Conservation (phyloP, 176 grass and related monocot species). For the Zoysia japonica region DNA sequence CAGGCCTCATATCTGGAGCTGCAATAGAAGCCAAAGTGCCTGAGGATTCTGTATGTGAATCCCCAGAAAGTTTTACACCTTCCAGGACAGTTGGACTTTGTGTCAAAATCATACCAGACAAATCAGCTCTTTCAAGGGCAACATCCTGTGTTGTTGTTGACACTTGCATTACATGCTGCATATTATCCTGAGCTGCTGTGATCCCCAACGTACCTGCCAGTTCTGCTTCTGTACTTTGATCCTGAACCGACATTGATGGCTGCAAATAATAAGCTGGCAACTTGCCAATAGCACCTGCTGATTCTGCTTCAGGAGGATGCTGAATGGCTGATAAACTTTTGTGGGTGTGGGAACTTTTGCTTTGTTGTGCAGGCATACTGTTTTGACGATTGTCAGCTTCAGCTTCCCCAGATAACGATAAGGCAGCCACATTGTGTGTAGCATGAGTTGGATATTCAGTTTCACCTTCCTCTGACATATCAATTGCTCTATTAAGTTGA, state of each 20-base stretch:
- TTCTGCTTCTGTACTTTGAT: constrained; percentile 26
- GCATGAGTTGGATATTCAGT: constrained; percentile 22
- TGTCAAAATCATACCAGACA: constrained; percentile 8
- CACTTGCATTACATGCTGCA: constrained; percentile 16
- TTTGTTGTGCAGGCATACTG: constrained; percentile 11
- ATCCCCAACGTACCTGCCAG: neutral
- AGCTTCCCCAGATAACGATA: constrained; percentile 1
- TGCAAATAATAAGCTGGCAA: constrained; percentile 1
- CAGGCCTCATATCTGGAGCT: constrained; percentile 3
- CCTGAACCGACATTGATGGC: constrained; percentile 36
- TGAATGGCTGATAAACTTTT: constrained; percentile 26
- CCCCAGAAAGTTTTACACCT: neutral
- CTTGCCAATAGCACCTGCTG: neutral
- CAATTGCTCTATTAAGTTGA: constrained; percentile 28
- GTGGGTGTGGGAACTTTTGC: neutral
- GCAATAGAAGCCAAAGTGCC: neutral
- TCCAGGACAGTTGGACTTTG: neutral
- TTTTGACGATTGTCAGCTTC: constrained; percentile 18
- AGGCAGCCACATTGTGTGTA: neutral
- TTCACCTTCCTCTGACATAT: neutral
- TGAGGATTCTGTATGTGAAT: constrained; percentile 11
- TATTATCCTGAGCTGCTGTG: constrained; percentile 8
- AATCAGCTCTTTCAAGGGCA: constrained; percentile 14
- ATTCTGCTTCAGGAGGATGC: constrained; percentile 1
- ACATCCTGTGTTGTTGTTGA: constrained; percentile 8